A percentile compares a stretch with the other conserved stretches of the same genome.
Conservation (phyloP, 2,329 filamentous ascomycete species). For the Berkeleyomyces rouxiae region DNA sequence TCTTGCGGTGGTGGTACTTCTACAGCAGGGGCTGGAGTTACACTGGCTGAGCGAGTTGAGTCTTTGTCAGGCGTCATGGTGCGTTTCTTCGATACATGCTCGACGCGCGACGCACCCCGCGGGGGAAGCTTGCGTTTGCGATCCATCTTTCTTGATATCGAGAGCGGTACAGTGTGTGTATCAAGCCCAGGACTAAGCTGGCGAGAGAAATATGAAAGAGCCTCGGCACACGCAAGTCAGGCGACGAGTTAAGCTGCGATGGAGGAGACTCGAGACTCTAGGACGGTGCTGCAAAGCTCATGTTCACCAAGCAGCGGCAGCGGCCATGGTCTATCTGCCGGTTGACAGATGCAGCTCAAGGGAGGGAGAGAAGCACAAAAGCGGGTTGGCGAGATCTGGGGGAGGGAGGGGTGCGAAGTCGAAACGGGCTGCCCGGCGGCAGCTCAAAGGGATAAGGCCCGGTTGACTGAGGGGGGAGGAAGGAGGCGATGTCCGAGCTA, state of each 20-base stretch:
- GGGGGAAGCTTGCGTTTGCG: conserved; percentile 49
- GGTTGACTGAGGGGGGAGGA: neutral
- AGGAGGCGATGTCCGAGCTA: neutral
- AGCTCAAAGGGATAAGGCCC: neutral
- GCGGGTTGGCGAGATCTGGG: neutral
- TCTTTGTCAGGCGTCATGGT: conserved; percentile 36
- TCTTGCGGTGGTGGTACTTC: conserved; percentile 22
- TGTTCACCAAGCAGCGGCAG: neutral
- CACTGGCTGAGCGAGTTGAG: conserved; percentile 16
- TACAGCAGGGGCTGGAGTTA: conserved; percentile 31
- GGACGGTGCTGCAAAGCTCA: neutral
- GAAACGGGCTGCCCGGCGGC: no score
- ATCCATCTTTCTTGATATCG: conserved; percentile 32
- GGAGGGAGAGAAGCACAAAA: neutral
- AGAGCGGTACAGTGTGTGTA: neutral
- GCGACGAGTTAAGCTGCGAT: neutral
- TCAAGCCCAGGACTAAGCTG: neutral
- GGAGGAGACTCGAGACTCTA: neutral
- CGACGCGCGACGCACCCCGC: conserved; percentile 42
- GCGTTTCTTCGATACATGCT: conserved; percentile 43
- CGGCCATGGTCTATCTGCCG: neutral
- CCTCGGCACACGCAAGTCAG: neutral
- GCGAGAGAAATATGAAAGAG: neutral
- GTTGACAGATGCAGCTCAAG: neutral
- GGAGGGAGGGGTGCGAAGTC: no score